phyloP scores from a whole-genome alignment of 2,329 filamentous ascomycete species.

The Uncinocarpus reesii region DNA sequence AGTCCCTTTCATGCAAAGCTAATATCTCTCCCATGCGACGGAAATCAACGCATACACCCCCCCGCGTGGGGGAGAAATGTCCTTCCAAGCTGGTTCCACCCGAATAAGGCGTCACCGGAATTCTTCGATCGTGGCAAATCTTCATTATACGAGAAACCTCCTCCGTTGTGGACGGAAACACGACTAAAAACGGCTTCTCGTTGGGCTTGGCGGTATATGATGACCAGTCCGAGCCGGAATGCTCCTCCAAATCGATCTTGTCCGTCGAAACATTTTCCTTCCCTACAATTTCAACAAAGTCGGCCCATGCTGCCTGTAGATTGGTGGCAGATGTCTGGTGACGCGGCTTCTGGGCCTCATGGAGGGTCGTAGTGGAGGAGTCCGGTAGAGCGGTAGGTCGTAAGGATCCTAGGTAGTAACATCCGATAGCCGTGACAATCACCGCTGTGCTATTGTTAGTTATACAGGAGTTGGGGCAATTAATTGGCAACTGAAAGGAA shows the following conservation, averaged over 20 bases:
- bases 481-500: no score
- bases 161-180: slow-evolving; percentile 67
- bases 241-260: slow-evolving; percentile 44
- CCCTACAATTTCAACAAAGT: slow-evolving; percentile 52
- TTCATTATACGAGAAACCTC: slow-evolving; percentile 84
- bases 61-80: slow-evolving; percentile 71
- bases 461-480: no score
- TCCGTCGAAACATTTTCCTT: slow-evolving; percentile 53
- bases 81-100: slow-evolving; percentile 86
- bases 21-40: slow-evolving; percentile 73
- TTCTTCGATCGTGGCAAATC: slow-evolving; percentile 66
- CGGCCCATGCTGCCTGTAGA: slow-evolving; percentile 54
- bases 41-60: slow-evolving; percentile 81
- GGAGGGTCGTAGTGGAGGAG: slow-evolving; percentile 49
- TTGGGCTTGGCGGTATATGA: slow-evolving; percentile 38
- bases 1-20: slow-evolving; percentile 62
- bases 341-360: slow-evolving; percentile 38
- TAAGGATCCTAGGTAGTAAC: slow-evolving; percentile 47
- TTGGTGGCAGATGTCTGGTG: slow-evolving; percentile 49
- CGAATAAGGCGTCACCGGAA: slow-evolving; percentile 78
- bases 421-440: slow-evolving; percentile 41
- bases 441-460: slow-evolving; percentile 34
- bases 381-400: slow-evolving; percentile 39
- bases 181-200: slow-evolving; percentile 49
- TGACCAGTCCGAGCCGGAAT: slow-evolving; percentile 55